Percentiles rank a stretch among this genome's conserved stretches.
Evolutionary conservation across 2,329 filamentous ascomycete species (phyloP).

Genomic region (Furcasterigmium sp.): DNA sequence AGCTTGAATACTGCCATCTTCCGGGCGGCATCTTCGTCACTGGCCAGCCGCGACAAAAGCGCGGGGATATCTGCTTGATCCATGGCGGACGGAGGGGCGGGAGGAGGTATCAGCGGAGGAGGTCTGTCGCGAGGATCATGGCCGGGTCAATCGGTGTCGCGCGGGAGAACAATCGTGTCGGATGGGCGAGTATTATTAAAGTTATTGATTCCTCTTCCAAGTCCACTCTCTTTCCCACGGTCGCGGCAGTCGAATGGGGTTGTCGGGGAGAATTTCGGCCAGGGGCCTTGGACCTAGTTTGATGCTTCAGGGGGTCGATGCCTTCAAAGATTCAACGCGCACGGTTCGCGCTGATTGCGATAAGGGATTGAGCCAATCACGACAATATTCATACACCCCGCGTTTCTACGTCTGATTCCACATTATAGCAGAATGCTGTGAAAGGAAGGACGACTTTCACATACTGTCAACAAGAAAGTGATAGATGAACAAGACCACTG

Average conservation of each 20-base stretch:
- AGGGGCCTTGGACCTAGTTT: no score
- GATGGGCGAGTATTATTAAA: no score
- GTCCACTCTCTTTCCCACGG: no score
- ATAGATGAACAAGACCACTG: no score
- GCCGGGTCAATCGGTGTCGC: conserved; percentile 4
- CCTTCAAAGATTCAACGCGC: not conserved
- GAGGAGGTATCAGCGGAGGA: not conserved
- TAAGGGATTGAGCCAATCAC: not conserved
- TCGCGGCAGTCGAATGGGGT: no score
- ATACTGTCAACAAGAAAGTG: no score
- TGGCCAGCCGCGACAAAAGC: conserved; percentile 58
- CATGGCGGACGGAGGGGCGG: conserved; percentile 32
- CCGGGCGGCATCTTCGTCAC: conserved; percentile 80
- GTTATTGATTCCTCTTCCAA: no score
- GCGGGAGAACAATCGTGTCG: conserved; percentile 3
- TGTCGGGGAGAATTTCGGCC: no score
- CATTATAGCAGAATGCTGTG: not conserved
- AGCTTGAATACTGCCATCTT: conserved; percentile 99
- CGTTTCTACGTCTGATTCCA: not conserved
- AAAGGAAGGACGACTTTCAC: not conserved
- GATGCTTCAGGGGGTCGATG: no score
- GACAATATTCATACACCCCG: not conserved
- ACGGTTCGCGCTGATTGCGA: not conserved
- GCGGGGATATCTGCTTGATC: conserved; percentile 64
- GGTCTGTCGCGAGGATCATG: conserved; percentile 2